phyloP scores from a whole-genome alignment of 768 basidiomycete genomes.

The Podaxis sp. region DNA sequence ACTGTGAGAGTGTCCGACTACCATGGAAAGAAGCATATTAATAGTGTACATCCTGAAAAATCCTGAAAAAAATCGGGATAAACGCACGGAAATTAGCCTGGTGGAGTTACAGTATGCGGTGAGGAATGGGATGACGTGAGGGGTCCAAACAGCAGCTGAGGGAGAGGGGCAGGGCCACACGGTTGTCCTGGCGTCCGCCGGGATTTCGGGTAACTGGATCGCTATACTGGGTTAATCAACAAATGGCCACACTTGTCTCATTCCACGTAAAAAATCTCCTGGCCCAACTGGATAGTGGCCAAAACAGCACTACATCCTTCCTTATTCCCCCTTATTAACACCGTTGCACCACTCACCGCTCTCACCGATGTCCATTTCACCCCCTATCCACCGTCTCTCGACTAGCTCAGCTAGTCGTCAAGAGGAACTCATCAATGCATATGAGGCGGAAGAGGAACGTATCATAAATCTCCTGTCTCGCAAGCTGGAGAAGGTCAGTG shows the following conservation, averaged over 20 bases:
- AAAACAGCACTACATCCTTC: not conserved
- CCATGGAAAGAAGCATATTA: not conserved
- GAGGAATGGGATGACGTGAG: not conserved
- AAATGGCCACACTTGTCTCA: constrained; percentile 13
- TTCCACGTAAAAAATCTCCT: constrained; percentile 25
- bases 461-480: constrained; percentile 82
- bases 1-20: not conserved
- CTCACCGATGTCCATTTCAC: constrained; percentile 43
- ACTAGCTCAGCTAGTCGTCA: constrained; percentile 51
- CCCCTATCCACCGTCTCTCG: constrained; percentile 61
- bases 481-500: constrained; percentile 77
- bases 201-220: constrained; percentile 9
- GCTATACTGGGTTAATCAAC: constrained; percentile 11
- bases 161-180: constrained; percentile 1
- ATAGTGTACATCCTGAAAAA: not conserved
- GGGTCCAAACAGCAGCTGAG: not conserved
- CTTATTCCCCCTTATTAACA: not conserved
- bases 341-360: not conserved
- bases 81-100: not conserved
- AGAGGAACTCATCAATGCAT: constrained; percentile 83
- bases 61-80: not conserved
- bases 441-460: constrained; percentile 88
- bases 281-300: not conserved
- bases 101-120: too few species aligned
- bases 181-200: constrained; percentile 13